Conservation (phyloP, 768 basidiomycete genomes). For the Boletellus ananiceps region DNA sequence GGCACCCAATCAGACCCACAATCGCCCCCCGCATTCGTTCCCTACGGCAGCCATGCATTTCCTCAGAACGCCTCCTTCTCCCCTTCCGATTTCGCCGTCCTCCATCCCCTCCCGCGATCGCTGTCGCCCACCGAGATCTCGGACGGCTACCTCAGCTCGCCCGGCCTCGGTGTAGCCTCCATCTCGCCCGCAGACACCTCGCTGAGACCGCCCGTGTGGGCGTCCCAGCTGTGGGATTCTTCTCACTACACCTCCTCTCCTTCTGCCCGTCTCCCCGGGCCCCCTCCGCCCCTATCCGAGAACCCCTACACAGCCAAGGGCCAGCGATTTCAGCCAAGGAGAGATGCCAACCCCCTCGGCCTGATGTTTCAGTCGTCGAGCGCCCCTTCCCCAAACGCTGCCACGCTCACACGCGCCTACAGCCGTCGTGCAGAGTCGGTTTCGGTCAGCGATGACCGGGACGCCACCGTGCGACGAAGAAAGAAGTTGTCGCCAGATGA, state of each 20-base stretch:
- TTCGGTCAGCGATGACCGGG: conserved; percentile 55
- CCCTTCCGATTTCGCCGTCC: conserved; percentile 55
- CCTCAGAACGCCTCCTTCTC: conserved; percentile 52
- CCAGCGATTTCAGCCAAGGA: conserved; percentile 38
- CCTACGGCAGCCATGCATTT: conserved; percentile 47
- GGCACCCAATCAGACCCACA: conserved; percentile 38
- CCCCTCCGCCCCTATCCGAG: conserved; percentile 44
- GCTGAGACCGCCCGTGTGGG: conserved; percentile 59
- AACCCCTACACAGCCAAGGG: conserved; percentile 40
- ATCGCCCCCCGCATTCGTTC: conserved; percentile 43
- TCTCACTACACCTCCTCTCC: conserved; percentile 44
- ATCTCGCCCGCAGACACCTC: conserved; percentile 61
- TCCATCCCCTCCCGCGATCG: conserved; percentile 60
- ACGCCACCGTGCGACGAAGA: conserved; percentile 69
- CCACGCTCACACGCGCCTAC: conserved; percentile 54
- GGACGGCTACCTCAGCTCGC: conserved; percentile 41
- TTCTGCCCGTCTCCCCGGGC: conserved; percentile 40
- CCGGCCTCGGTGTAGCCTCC: conserved; percentile 46
- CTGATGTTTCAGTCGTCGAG: conserved; percentile 68
- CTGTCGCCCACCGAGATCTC: conserved; percentile 53
- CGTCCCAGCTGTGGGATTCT: conserved; percentile 59
- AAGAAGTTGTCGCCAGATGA: conserved; percentile 37
- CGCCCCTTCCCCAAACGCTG: conserved; percentile 54
- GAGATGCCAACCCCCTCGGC: conserved; percentile 38
- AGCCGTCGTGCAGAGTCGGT: conserved; percentile 65